Percentiles rank a stretch among this genome's conserved stretches.
Evolutionary conservation across 768 basidiomycete genomes (phyloP).

Genomic region (Pholiota microspora): DNA sequence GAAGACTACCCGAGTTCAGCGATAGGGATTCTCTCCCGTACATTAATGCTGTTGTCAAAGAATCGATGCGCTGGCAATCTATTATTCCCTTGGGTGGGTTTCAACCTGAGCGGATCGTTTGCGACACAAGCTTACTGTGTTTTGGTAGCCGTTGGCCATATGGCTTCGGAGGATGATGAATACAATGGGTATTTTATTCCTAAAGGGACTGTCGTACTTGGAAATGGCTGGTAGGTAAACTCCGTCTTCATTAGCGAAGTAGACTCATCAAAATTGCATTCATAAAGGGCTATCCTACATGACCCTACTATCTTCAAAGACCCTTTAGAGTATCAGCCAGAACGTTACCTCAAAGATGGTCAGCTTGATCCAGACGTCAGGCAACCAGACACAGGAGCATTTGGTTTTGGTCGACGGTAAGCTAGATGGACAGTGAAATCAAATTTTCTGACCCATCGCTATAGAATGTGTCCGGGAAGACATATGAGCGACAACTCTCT

Average conservation of each 20-base stretch:
- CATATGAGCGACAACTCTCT: constrained; percentile 22
- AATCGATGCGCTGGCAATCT: constrained; percentile 17
- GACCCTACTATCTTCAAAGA: constrained; percentile 36
- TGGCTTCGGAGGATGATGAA: constrained; percentile 25
- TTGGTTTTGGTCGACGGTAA: constrained; percentile 33
- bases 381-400: constrained; percentile 25
- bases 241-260: no score
- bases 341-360: constrained; percentile 27
- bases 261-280: not conserved
- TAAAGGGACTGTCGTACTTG: constrained; percentile 27
- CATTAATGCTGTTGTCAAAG: constrained; percentile 18
- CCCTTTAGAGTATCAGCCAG: constrained; percentile 33
- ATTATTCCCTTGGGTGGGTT: constrained; percentile 16
- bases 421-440: not conserved
- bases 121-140: not conserved
- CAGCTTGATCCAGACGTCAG: constrained; percentile 20
- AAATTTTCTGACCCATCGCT: not conserved
- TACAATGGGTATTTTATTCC: constrained; percentile 29
- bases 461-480: constrained; percentile 26
- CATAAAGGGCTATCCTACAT: constrained; percentile 25
- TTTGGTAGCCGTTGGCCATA: constrained; percentile 20
- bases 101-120: not conserved
- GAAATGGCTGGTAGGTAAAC: constrained; percentile 25
- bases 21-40: constrained; percentile 24
- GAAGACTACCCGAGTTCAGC: constrained; percentile 23